These are phyloP conservation scores for Arthrobotrys sphaeroides DNA, from an alignment of 2,329 filamentous ascomycete species.

Conservation along the genomic window DNA sequence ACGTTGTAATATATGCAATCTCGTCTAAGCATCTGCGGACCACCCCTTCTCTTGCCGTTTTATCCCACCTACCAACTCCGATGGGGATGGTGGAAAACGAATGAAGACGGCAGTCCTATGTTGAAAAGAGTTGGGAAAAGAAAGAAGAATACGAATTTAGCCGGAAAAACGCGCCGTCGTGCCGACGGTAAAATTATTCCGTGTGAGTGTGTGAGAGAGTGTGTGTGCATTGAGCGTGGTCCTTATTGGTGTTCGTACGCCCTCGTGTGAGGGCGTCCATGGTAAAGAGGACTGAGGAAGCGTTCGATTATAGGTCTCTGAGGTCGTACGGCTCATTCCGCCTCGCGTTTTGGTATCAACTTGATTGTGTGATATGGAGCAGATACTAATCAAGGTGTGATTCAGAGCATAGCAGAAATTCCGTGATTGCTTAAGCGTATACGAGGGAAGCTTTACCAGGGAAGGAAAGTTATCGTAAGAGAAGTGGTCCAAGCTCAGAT, in stretches of 20 bases:
- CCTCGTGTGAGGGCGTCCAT: background rate
- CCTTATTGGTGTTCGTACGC: background rate
- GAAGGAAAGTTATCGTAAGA: slow-evolving; percentile 2
- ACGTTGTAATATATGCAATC: slow-evolving; percentile 34
- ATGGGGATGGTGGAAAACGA: slow-evolving; percentile 18
- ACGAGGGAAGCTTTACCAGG: slow-evolving; percentile 9
- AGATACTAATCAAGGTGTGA: slow-evolving; percentile 23
- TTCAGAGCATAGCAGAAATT: background rate
- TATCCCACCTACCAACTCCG: slow-evolving; percentile 54
- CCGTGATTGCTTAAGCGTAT: slow-evolving; percentile 19
- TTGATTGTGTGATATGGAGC: background rate
- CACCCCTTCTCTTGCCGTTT: slow-evolving; percentile 35
- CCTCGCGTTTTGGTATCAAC: slow-evolving; percentile 5
- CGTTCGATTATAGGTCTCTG: background rate
- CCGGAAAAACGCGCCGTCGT: slow-evolving; percentile 50
- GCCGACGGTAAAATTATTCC: slow-evolving; percentile 54
- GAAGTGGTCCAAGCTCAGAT: slow-evolving; percentile 27
- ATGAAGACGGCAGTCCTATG: background rate
- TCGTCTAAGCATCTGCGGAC: slow-evolving; percentile 35
- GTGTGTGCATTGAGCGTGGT: slow-evolving; percentile 7
- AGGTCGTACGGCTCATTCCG: slow-evolving; percentile 24
- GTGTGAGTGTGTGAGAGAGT: too few relatives aligned
- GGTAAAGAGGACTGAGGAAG: background rate
- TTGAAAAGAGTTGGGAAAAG: background rate
- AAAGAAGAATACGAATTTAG: slow-evolving; percentile 33